Base-by-base conservation (phyloP, 345 rosid genomes). In the Gynandropsis gynandra region DNA sequence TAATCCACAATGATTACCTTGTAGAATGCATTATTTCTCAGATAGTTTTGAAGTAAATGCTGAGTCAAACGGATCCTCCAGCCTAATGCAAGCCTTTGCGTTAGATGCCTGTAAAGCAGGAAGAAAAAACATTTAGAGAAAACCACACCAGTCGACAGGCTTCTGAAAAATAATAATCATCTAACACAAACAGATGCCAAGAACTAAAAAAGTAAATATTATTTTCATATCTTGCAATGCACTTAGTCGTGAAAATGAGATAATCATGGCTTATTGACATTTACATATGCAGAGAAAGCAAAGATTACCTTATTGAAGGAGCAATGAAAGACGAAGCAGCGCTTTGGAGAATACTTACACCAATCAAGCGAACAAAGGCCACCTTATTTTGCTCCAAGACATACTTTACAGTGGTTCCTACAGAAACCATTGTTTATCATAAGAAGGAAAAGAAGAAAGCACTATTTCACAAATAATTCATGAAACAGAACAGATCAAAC, bases 351-450 rank as follows among this genome's bases (percentile, higher is more conserved):
- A 92, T 76, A 38, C 99, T 92, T 37, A 78, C 46, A 42, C 97
- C 97, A 71, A 92, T 81, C 68, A 92, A 71, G 58, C 80, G 78
- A 68, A 70, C 57, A 74, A 92, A 92, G 56, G 95, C 66, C 54
- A 78, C 64, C 78, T 81, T 92, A 70, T 92, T 84, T 74, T 92
- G 99, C 81, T 92, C 95, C 82, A 92, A 54, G 52, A 92, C 99
- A 74, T 67, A 75, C 80, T 83, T 88, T 62, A 92, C 90, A 52
- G 99, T 92, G 58, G 93, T 92, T 45, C 99, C 99, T 92, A 76
- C 24, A 51, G 67, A 56, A 62, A 34, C 35, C 54, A 65, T 24
- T 42, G 40, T 58, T 46, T 66, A 54, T 47, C 20, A 43, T 47
- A 15, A 32, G 18, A 36, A 31, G n/a, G n/a, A n/a, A n/a, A n/a